Evolutionary conservation across 2,329 filamentous ascomycete genomes (phyloP), one percentile per base, ranked within the genome.

Genomic region (Epichloe brachyelytri): DNA sequence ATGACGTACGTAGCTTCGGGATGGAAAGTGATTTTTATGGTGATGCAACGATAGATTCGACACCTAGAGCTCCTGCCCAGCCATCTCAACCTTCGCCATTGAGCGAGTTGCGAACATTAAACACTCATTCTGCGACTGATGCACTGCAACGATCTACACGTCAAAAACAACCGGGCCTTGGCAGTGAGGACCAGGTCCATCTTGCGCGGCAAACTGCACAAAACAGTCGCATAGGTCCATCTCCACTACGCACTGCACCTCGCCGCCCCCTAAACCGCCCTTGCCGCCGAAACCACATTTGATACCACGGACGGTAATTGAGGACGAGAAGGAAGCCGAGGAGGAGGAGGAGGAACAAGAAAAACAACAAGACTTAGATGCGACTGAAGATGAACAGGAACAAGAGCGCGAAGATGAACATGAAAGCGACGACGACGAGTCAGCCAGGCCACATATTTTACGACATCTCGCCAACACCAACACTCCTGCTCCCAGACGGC

Each of bases 1-100:
- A 65, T 40, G 67, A 66, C 49, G 55, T 56, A 14, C 60, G 64
- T 20, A 68, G 67, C 48, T 70, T 70, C 56, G 59, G 50, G 3
- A 59, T 65, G 33, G 67, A 70, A 53, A 67, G 61, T 48, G 64
- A 67, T 46, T 63, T 58, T 43, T 70, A 62, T 51, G 64, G 60
- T 30, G 62, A 68, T 54, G 67, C 67, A n/a, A 64, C 62, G 52
- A 68, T 70, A 60, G 59, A 51, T 47, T 64, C 63, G 43, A 59
- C 63, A 4, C 58, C 62, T 39, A 54, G 51, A 15, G 50, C 49
- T 12, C 33, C 14, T 14, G 5, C 39, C 12, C 49, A 44, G 26
- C 43, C 20, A 15, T 12, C 43, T 26, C 52, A 45, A 12, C 43
- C 43, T 8, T 43, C 43, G 34, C 43, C 41, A 11, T n/a, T 46